Base-by-base conservation (phyloP, 805 yeast species). In the Saccharomyces jurei region DNA sequence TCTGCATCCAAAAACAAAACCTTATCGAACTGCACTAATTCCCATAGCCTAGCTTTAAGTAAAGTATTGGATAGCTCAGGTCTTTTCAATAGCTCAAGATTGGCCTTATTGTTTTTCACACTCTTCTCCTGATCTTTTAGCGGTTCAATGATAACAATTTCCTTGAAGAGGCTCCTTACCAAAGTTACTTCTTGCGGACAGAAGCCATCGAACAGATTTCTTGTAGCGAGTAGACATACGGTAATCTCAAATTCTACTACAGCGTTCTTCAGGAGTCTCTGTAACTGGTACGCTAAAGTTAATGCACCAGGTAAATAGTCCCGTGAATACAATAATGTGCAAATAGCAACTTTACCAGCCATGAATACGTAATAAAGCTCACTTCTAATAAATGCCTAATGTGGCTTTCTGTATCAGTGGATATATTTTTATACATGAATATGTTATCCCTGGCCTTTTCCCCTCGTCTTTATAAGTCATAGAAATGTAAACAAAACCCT, bases 1-100 rank as follows among this genome's bases (percentile, higher is more conserved):
- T 85, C 90, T 3, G 81, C 72, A 66, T 85, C 90, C 55, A 85
- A 63, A 63, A 82, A 85, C 17, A 83, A 63, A 1, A 84, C 65
- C 51, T 70, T 73, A 11, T 77, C 78, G 62, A 61, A 73, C 46
- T 66, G 65, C n/a, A 63, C 59, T 51, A 79, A 65, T 31, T 71
- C 67, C 77, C 82, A 81, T 36, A 79, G 63, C 47, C 74, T 69
- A 11, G 79, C 69, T 57, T 80, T 80, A 53, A 79, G 71, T 60
- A 74, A 77, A 4, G 84, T 79, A 54, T 73, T 72, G 26, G 73
- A 69, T 49, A 80, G 65, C 57, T 80, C 83, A 4, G 81, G 80
- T 55, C 84, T 68, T 28, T 71, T 69, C 59, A 81, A 56, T 36
- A 69, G 57, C 21, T 55, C 53, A 50, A 71, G 54, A 50, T 70